These are phyloP conservation scores for Capsicum chinense DNA, from an alignment of 257 asterid species.

Conservation along the genomic window DNA sequence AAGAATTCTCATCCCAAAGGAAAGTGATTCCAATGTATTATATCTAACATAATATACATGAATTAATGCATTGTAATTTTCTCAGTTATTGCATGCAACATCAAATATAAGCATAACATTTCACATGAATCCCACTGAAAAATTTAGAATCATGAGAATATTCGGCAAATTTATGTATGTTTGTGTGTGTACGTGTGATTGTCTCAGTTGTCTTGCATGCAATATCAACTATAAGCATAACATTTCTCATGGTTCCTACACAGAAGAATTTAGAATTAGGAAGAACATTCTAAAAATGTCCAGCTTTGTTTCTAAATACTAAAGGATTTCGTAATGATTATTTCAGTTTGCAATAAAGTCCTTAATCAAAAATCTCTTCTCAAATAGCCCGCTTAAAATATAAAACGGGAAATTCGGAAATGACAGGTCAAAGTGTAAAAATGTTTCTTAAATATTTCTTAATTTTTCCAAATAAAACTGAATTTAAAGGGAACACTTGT, in stretches of 20 bases:
- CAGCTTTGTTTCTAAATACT: slow-evolving; percentile 5
- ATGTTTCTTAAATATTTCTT: background rate
- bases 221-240: background rate
- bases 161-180: background rate
- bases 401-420: background rate
- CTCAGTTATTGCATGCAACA: background rate
- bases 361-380: background rate
- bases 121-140: background rate
- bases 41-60: background rate
- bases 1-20: background rate
- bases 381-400: background rate
- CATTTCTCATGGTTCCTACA: background rate
- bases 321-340: background rate
- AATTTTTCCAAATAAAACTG: background rate
- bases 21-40: background rate
- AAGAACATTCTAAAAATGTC: background rate
- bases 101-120: background rate
- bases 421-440: background rate
- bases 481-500: background rate
- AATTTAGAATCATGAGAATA: background rate
- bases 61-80: background rate
- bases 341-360: background rate
- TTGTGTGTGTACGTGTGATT: background rate
- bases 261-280: background rate
- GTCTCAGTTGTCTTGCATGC: slow-evolving; percentile 13